A percentile compares a stretch with the other conserved stretches of the same genome.
phyloP scores from a whole-genome alignment of 2,329 filamentous ascomycete genomes.

The Aspergillus niger region DNA sequence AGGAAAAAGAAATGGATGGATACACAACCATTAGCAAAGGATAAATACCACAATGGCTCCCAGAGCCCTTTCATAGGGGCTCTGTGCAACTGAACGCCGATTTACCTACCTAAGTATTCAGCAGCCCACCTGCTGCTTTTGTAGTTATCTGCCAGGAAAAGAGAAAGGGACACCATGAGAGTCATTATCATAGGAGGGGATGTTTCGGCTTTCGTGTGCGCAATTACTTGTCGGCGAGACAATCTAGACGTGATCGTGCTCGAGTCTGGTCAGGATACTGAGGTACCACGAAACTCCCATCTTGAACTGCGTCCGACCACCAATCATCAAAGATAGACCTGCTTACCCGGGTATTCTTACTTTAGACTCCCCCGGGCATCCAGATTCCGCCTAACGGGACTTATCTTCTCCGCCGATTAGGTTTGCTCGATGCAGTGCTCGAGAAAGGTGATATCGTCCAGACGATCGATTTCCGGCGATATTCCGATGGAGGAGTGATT shows the following conservation, averaged over 20 bases:
- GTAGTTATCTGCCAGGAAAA: no score
- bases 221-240: constrained; percentile 3
- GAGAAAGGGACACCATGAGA: background rate
- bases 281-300: background rate
- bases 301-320: background rate
- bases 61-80: background rate
- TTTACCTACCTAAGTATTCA: no score
- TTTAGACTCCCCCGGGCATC: background rate
- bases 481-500: background rate
- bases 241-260: constrained; percentile 1
- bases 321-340: background rate
- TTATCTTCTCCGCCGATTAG: background rate
- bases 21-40: background rate
- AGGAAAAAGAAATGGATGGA: background rate
- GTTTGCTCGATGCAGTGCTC: background rate
- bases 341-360: background rate
- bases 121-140: no score
- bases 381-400: constrained; percentile 9
- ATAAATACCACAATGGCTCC: background rate
- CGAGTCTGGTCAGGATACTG: background rate
- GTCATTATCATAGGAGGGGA: constrained; percentile 4
- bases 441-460: background rate
- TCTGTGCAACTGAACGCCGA: no score
- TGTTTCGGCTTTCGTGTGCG: background rate
- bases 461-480: constrained; percentile 5